Percentiles rank a stretch among this genome's conserved stretches.
phyloP scores from a whole-genome alignment of 352 stramenopile genomes.

The Globisporangium radiosum region DNA sequence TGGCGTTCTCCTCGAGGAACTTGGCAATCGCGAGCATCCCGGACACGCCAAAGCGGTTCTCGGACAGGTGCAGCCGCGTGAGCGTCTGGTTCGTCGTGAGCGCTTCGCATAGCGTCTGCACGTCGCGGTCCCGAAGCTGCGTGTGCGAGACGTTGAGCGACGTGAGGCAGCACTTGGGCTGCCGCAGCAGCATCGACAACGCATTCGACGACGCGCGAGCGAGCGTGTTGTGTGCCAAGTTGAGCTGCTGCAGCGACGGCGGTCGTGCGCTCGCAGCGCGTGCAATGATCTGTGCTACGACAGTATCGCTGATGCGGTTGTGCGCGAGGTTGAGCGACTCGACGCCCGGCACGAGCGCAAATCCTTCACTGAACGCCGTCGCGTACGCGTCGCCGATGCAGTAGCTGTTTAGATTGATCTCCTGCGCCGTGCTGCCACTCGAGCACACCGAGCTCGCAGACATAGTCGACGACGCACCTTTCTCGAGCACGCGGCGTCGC shows the following conservation, averaged over 20 bases:
- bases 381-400: conserved; percentile 61
- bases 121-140: conserved; percentile 45
- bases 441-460: conserved; percentile 25
- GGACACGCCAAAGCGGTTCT: conserved; percentile 57
- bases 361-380: conserved; percentile 48
- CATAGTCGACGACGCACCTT: conserved; percentile 24
- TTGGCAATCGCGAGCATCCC: conserved; percentile 62
- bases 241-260: conserved; percentile 42
- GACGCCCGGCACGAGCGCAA: conserved; percentile 54
- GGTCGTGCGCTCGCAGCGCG: conserved; percentile 18
- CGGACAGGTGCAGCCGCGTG: conserved; percentile 53
- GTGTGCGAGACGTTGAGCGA: conserved; percentile 68
- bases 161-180: conserved; percentile 37
- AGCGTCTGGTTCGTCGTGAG: conserved; percentile 68
- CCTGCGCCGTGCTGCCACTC: conserved; percentile 36
- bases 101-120: conserved; percentile 66
- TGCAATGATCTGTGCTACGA: conserved; percentile 44
- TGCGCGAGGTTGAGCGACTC: conserved; percentile 62
- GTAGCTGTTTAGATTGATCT: conserved; percentile 70
- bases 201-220: conserved; percentile 28
- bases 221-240: conserved; percentile 59
- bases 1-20: conserved; percentile 68
- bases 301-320: conserved; percentile 63
- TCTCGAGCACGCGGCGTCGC: conserved; percentile 39
- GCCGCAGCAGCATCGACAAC: conserved; percentile 29